Base-by-base conservation (phyloP, 164 flowering plant genomes). In the Dillenia turbinata region DNA sequence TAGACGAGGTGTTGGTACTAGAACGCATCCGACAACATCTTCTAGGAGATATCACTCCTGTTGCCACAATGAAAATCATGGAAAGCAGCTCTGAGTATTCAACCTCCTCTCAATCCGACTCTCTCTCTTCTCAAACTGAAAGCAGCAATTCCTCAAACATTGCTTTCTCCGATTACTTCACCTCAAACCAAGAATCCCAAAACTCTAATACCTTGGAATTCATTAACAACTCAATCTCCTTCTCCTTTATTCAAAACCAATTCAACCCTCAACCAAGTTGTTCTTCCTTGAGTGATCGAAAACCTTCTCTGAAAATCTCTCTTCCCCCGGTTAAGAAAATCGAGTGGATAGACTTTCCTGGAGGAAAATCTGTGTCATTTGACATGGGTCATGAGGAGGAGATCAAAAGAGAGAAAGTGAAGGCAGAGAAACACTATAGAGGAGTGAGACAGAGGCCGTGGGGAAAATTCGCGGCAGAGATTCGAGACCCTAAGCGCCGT, bases 381-480 rank as follows among this genome's bases (percentile, higher is more conserved):
- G 33, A 26, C 5, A 26, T 2, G 33, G 33, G 3, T 26, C 1
- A 26, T 26, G 33, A 26, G 3, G 3, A 26, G 33, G 33, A 5
- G 33, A 26, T 26, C 33, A 2, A 26, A 2, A 26, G 33, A 26
- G 33, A 1, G 33, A 26, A 2, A 26, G 33, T 26, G 33, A 26
- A 26, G 33, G 76, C 58, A 54, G 52, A 44, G 70, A 64, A 13
- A 47, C 79, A 74, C 60, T 79, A 76, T 59, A 70, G 83, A 62
- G 83, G 83, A 14, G 83, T 79, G 13, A 43, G 83, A 33, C 72
- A 55, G 54, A 54, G 82, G 52, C 82, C 82, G 14, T 79, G 79
- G 82, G 82, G 83, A 13, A 76, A 79, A 59, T 79, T 66, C 69
- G 80, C 83, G 8, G 83, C 80, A 14, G 83, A 79, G 73, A 76